Percentiles rank a stretch among this genome's conserved stretches.
These are phyloP conservation scores for Solanum hybrid DNA, from an alignment of 305 asterid genomes.

Conservation along the genomic window DNA sequence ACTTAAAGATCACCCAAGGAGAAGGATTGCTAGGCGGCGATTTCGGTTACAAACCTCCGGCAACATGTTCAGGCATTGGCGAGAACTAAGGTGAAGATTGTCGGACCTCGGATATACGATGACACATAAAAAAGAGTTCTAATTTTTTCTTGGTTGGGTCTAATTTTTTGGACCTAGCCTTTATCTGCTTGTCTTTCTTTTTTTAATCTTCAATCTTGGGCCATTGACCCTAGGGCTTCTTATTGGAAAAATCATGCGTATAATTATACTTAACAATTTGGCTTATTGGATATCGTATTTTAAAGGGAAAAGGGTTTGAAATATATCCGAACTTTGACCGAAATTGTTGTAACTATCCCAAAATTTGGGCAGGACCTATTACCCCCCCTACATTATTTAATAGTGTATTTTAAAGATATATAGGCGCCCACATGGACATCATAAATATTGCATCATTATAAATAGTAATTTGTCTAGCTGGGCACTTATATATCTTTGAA, in stretches of 20 bases:
- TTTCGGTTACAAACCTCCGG: background rate
- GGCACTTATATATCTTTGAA: too few relatives aligned
- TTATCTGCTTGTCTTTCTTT: background rate
- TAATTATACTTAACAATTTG: background rate
- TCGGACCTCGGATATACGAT: background rate
- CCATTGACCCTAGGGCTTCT: background rate
- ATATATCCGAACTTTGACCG: too few relatives aligned
- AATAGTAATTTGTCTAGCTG: too few relatives aligned
- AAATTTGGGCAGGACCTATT: too few relatives aligned
- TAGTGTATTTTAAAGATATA: too few relatives aligned
- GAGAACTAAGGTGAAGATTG: background rate
- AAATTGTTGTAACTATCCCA: too few relatives aligned
- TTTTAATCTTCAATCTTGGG: background rate
- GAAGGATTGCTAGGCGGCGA: background rate
- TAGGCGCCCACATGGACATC: too few relatives aligned
- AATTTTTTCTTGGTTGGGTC: background rate
- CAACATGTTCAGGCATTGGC: background rate
- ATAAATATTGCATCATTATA: too few relatives aligned
- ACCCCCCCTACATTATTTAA: too few relatives aligned
- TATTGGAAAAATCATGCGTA: background rate
- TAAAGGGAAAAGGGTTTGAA: too few relatives aligned
- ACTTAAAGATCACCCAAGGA: background rate
- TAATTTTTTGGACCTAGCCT: background rate
- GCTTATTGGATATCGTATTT: background rate
- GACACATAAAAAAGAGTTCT: background rate